Percentiles rank a stretch among this genome's conserved stretches.
Conservation (phyloP, 805 yeast genomes). For the Lachancea thermotolerans region DNA sequence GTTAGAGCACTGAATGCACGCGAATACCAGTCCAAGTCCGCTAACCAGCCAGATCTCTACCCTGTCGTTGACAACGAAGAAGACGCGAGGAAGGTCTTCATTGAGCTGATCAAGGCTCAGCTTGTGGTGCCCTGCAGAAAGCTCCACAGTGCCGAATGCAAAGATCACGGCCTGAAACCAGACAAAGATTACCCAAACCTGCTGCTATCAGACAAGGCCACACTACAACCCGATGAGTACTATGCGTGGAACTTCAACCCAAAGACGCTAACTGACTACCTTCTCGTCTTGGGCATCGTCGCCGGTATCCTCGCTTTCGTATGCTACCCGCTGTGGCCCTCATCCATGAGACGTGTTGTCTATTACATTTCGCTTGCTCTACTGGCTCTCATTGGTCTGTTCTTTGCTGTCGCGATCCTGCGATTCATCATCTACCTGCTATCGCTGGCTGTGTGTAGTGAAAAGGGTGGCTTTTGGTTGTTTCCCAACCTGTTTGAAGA, state of each 20-base stretch:
- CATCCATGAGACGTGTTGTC: constrained; percentile 78
- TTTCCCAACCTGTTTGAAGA: constrained; percentile 95
- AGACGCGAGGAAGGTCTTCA: constrained; percentile 57
- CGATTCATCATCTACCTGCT: constrained; percentile 62
- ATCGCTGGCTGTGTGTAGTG: constrained; percentile 23
- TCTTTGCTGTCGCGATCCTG: constrained; percentile 72
- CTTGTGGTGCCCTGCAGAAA: constrained; percentile 72
- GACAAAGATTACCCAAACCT: constrained; percentile 59
- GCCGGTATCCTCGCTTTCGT: constrained; percentile 62
- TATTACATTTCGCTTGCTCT: constrained; percentile 81
- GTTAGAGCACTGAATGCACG: constrained; percentile 68
- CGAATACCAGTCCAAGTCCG: constrained; percentile 53
- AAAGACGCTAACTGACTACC: constrained; percentile 42
- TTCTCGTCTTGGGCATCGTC: constrained; percentile 36
- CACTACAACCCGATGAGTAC: constrained; percentile 58
- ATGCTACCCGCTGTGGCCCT: constrained; percentile 94
- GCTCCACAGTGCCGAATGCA: constrained; percentile 60
- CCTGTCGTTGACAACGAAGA: constrained; percentile 46
- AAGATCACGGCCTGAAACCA: constrained; percentile 54
- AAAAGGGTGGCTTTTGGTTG: constrained; percentile 82
- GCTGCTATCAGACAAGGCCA: constrained; percentile 49
- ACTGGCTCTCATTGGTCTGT: constrained; percentile 63
- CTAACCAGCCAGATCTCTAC: constrained; percentile 39
- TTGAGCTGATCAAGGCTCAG: constrained; percentile 63
- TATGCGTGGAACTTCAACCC: constrained; percentile 79